Conservation (phyloP, 2,329 filamentous ascomycete genomes). For the Sporothrix phasma region DNA sequence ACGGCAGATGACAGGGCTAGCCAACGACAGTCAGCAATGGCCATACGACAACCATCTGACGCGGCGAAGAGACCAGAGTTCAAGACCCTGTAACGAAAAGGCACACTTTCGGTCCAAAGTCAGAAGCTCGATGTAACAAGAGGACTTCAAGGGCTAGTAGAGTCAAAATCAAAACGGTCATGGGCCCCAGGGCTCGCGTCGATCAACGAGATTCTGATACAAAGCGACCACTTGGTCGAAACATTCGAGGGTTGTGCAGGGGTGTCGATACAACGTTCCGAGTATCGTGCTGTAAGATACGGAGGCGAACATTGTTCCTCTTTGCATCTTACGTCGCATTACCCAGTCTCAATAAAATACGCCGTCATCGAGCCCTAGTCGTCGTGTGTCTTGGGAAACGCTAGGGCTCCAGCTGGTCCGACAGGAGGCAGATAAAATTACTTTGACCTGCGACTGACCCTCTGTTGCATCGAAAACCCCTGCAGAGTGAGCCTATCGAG, state of each 20-base stretch:
- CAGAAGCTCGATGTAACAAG: no score
- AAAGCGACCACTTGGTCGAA: constrained; percentile 4
- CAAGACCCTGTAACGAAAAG: no score
- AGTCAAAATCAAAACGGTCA: not conserved
- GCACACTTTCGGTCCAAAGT: no score
- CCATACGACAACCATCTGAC: not conserved
- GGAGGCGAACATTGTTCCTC: not conserved
- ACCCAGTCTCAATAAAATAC: no score
- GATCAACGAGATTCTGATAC: constrained; percentile 7
- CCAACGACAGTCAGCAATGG: no score
- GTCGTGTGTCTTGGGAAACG: not conserved
- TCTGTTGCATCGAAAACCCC: not conserved
- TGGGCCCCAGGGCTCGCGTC: not conserved
- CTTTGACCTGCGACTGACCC: not conserved
- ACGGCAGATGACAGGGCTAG: not conserved
- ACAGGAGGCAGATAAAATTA: constrained; percentile 1
- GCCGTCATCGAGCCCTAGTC: not conserved
- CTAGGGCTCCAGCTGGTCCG: not conserved
- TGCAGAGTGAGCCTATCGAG: not conserved
- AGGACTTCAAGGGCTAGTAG: no score
- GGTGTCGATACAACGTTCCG: not conserved
- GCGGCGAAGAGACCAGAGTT: not conserved
- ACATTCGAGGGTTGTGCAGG: not conserved
- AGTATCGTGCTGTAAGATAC: not conserved
- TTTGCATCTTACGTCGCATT: not conserved